These are phyloP conservation scores for Abortiporus biennis DNA, from an alignment of 1,284 basidiomycete species.

Conservation along the genomic window DNA sequence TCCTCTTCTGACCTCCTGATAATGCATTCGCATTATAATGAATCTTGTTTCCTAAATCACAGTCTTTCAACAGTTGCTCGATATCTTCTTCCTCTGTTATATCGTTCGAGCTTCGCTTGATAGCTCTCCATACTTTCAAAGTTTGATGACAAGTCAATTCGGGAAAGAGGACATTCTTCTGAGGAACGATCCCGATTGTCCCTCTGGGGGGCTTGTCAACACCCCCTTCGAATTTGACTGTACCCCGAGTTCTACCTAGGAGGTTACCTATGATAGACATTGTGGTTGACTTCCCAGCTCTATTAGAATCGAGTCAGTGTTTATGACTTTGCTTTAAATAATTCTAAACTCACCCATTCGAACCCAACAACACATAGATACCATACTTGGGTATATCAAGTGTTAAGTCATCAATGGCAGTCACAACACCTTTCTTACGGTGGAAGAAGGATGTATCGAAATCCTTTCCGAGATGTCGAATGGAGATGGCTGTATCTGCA, in stretches of 20 bases:
- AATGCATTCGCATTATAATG: slow-evolving; percentile 59
- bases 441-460: slow-evolving; percentile 41
- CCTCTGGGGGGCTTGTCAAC: slow-evolving; percentile 47
- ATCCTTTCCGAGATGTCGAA: slow-evolving; percentile 52
- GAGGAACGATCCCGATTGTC: slow-evolving; percentile 70
- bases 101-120: slow-evolving; percentile 57
- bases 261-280: slow-evolving; percentile 65
- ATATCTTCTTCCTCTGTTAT: slow-evolving; percentile 45
- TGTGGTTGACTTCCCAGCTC: slow-evolving; percentile 76
- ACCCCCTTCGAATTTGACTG: slow-evolving; percentile 58
- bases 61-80: slow-evolving; percentile 59
- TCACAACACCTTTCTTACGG: slow-evolving; percentile 35
- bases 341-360: slow-evolving; percentile 49
- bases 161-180: slow-evolving; percentile 79
- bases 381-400: slow-evolving; percentile 62
- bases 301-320: slow-evolving; percentile 22
- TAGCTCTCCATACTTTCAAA: slow-evolving; percentile 63
- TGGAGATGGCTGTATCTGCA: slow-evolving; percentile 47
- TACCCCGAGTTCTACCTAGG: slow-evolving; percentile 50
- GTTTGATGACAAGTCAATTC: slow-evolving; percentile 74
- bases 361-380: slow-evolving; percentile 72
- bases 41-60: slow-evolving; percentile 66
- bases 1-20: slow-evolving; percentile 78
- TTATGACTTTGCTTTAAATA: background rate
- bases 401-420: slow-evolving; percentile 58